Evolutionary conservation across 2,329 filamentous ascomycete genomes (phyloP), one percentile per base, ranked within the genome.

Genomic region (Fusarium hainanense): DNA sequence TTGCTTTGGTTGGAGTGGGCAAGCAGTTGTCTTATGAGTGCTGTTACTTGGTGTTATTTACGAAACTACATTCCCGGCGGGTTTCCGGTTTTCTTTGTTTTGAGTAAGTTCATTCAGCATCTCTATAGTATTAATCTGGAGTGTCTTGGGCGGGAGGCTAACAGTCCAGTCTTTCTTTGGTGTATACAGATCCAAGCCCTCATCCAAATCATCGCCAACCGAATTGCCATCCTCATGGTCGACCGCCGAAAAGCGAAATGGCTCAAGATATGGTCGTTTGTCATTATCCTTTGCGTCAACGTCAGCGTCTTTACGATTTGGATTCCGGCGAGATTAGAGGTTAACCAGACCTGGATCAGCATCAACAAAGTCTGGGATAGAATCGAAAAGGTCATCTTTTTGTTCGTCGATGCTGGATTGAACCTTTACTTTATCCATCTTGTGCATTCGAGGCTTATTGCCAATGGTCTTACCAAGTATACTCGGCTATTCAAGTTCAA

Each of bases 151-250:
- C 4, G 6, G 30, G 2, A 34, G 8, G 2, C 66, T 72, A 32
- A 71, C 7, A 4, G 0, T 6, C 5, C 6, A 76, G 74, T 76
- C 20, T 56, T 71, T 13, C 67, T 76, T 8, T 84, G 83, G 83
- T 77, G 77, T 16, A 74, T 84, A 8, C 80, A 84, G 64, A 80
- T 87, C 25, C 85, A 87, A 63, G 78, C 84, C 18, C 75, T 87
- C 4, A 83, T 86, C 49, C 85, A 87, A 66, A 87, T 87, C 59
- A 87, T 88, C 72, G 84, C 86, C 70, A 88, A 87, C 70, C 82
- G 85, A 55, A 83, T 86, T n/a, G 77, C 80, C 0, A 78, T 87
- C 5, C 80, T 88, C 18, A 79, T 85, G 43, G 78, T 81, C 4
- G 75, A 84, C 57, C 77, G 78, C 7, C 71, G 66, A 2, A 80